A percentile compares a stretch with the other conserved stretches of the same genome.
These are phyloP conservation scores for Colletotrichum chrysophilum DNA, from an alignment of 2,329 filamentous ascomycete species.

Conservation along the genomic window DNA sequence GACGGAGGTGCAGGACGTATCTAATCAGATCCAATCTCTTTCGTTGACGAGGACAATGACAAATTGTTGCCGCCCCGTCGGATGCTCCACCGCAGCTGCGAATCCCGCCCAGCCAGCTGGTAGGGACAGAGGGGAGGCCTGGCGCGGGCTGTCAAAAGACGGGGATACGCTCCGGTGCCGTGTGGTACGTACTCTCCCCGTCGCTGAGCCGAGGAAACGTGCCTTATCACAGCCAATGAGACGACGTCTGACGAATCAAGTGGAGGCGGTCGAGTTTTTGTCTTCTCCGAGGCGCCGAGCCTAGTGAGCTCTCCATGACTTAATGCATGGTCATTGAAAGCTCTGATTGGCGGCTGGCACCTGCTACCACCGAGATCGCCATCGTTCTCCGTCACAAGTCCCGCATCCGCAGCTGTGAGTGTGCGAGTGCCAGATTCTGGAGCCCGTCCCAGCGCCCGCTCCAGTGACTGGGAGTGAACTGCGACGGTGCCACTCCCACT, in stretches of 20 bases:
- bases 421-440: not conserved
- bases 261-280: constrained; percentile 1
- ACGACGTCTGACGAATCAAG: not conserved
- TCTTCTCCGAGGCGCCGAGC: constrained; percentile 25
- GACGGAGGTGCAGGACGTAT: not conserved
- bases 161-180: not conserved
- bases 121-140: not conserved
- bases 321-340: constrained; percentile 20
- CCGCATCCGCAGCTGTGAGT: not conserved
- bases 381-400: constrained; percentile 24
- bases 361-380: constrained; percentile 24
- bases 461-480: not conserved
- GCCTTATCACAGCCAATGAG: not conserved
- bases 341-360: constrained; percentile 12
- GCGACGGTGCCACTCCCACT: not conserved
- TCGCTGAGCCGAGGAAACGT: not conserved
- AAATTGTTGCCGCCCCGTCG: constrained; percentile 1
- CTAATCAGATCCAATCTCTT: constrained; percentile 19
- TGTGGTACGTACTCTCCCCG: not conserved
- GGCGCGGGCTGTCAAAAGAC: not conserved
- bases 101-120: constrained; percentile 4
- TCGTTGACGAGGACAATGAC: not conserved
- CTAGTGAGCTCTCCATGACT: constrained; percentile 9
- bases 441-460: not conserved
- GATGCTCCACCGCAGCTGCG: not conserved